Evolutionary conservation across 169 alveolate genomes (phyloP).

Genomic region (Theileria annulata): DNA sequence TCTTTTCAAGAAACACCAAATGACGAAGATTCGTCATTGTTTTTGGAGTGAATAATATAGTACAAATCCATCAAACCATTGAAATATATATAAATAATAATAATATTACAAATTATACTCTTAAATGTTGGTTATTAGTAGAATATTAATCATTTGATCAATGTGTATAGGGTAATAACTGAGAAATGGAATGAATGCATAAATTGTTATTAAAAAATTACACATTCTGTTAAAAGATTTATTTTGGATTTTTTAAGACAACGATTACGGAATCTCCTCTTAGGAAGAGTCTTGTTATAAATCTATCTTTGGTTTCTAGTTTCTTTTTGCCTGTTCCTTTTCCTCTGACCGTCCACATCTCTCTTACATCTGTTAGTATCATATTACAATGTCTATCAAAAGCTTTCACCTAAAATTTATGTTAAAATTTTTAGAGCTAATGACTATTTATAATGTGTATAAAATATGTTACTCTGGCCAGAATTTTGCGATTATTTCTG

Average conservation of each 20-base stretch:
- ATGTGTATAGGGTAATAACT: slow-evolving; percentile 16
- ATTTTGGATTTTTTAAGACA: slow-evolving; percentile 94
- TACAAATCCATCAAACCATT: slow-evolving; percentile 3
- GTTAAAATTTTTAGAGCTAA: background rate
- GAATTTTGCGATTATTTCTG: slow-evolving; percentile 95
- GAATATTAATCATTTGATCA: background rate
- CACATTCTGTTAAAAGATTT: slow-evolving; percentile 26
- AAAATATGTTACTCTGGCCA: slow-evolving; percentile 88
- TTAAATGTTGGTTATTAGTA: background rate
- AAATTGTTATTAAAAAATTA: background rate
- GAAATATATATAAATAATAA: background rate
- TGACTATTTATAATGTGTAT: background rate
- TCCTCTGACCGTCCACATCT: slow-evolving; percentile 93
- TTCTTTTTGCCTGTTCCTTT: slow-evolving; percentile 87
- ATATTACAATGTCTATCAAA: slow-evolving; percentile 97
- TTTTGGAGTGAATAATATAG: background rate
- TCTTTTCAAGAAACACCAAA: slow-evolving; percentile 59
- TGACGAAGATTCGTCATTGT: slow-evolving; percentile 47
- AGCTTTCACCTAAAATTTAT: slow-evolving; percentile 84
- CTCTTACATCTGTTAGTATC: slow-evolving; percentile 95
- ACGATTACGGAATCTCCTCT: slow-evolving; percentile 97
- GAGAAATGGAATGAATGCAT: background rate
- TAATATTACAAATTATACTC: background rate
- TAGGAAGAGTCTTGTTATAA: slow-evolving; percentile 92
- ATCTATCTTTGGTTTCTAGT: slow-evolving; percentile 92